Evolutionary conservation across 2,329 filamentous ascomycete genomes (phyloP).

Genomic region (Pestalotiopsis sp.): DNA sequence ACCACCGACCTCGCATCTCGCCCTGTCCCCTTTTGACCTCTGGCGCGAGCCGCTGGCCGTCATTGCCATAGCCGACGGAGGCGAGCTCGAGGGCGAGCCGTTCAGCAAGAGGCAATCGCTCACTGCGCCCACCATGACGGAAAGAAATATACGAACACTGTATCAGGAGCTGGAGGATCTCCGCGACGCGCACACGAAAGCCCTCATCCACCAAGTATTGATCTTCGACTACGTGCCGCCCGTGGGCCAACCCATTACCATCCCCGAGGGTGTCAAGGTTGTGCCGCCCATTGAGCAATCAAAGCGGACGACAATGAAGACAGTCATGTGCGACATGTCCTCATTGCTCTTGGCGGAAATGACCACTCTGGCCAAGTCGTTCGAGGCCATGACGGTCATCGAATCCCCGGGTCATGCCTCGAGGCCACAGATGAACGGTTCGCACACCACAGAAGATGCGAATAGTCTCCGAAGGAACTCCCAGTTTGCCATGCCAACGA

Average conservation of each 20-base stretch:
- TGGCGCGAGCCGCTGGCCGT: slow-evolving; percentile 84
- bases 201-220: slow-evolving; percentile 76
- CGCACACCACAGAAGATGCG: slow-evolving; percentile 44
- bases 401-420: slow-evolving; percentile 70
- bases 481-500: slow-evolving; percentile 53
- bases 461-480: slow-evolving; percentile 56
- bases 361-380: slow-evolving; percentile 71
- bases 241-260: slow-evolving; percentile 50
- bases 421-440: slow-evolving; percentile 43
- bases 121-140: slow-evolving; percentile 52
- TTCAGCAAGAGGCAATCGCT: slow-evolving; percentile 59
- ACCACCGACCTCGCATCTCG: slow-evolving; percentile 77
- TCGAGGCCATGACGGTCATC: slow-evolving; percentile 74
- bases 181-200: slow-evolving; percentile 73
- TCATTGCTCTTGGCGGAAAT: slow-evolving; percentile 75
- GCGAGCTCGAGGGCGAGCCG: slow-evolving; percentile 61
- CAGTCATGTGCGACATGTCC: slow-evolving; percentile 78
- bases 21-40: slow-evolving; percentile 85
- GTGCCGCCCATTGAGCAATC: slow-evolving; percentile 71
- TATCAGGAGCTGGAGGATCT: slow-evolving; percentile 72
- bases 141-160: slow-evolving; percentile 61
- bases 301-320: slow-evolving; percentile 79
- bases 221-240: slow-evolving; percentile 73
- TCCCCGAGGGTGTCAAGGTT: slow-evolving; percentile 69
- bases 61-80: slow-evolving; percentile 82